A percentile compares a stretch with the other conserved stretches of the same genome.
phyloP scores from a whole-genome alignment of 305 asterid genomes.

The Fraxinus greggii region DNA sequence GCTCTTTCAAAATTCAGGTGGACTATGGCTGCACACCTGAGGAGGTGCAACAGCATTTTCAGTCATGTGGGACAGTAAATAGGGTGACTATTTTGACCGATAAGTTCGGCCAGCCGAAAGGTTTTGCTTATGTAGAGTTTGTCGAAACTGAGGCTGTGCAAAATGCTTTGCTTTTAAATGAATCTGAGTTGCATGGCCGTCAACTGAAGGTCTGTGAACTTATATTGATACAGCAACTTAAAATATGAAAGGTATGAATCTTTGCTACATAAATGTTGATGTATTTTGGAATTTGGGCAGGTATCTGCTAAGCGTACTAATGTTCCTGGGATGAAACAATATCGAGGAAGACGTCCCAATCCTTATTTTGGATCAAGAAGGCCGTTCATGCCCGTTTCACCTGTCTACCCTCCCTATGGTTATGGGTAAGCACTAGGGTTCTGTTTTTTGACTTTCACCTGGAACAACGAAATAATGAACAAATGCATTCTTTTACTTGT shows the following conservation, averaged over 20 bases:
- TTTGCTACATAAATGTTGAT: neutral
- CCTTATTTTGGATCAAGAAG: constrained; percentile 42
- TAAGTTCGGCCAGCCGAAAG: constrained; percentile 45
- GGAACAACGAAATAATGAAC: neutral
- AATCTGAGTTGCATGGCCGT: constrained; percentile 52
- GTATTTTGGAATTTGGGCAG: constrained; percentile 27
- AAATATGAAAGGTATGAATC: neutral
- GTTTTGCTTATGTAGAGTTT: constrained; percentile 51
- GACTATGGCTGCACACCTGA: constrained; percentile 53
- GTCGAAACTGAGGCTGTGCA: constrained; percentile 47
- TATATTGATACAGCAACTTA: neutral
- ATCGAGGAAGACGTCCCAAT: constrained; percentile 46
- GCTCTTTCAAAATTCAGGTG: constrained; percentile 33
- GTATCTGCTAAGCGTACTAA: constrained; percentile 62
- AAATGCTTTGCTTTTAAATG: constrained; percentile 38
- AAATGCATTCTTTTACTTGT: neutral
- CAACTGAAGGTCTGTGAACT: constrained; percentile 37
- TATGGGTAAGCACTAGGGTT: constrained; percentile 43
- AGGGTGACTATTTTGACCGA: constrained; percentile 51
- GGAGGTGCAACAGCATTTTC: constrained; percentile 52
- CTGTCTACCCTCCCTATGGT: constrained; percentile 36
- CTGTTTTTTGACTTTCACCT: neutral
- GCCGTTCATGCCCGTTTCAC: constrained; percentile 37
- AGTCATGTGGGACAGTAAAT: constrained; percentile 47
- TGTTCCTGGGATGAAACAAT: constrained; percentile 56